phyloP scores from a whole-genome alignment of 2,329 filamentous ascomycete species.

The Exophiala sideris region DNA sequence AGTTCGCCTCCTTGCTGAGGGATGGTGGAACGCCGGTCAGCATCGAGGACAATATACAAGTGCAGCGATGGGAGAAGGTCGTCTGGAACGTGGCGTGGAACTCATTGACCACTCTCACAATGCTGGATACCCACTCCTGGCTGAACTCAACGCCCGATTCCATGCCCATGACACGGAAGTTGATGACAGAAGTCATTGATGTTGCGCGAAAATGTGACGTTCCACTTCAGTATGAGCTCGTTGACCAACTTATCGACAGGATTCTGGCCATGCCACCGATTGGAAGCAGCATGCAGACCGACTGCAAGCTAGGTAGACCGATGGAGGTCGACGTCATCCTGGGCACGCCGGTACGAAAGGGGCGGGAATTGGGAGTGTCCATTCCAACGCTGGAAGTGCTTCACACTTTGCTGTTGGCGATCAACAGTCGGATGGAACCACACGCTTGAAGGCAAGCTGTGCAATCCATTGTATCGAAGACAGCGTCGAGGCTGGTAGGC shows the following conservation, averaged over 20 bases:
- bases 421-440: constrained; percentile 22
- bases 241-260: constrained; percentile 39
- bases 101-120: constrained; percentile 42
- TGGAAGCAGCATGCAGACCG: constrained; percentile 46
- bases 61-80: constrained; percentile 41
- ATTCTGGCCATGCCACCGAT: constrained; percentile 41
- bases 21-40: constrained; percentile 41
- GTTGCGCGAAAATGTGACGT: constrained; percentile 41
- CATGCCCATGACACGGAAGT: constrained; percentile 35
- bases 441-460: neutral
- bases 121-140: constrained; percentile 43
- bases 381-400: constrained; percentile 41
- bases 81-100: constrained; percentile 45
- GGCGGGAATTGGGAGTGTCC: constrained; percentile 38
- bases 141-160: constrained; percentile 41
- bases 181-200: constrained; percentile 45
- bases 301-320: constrained; percentile 39
- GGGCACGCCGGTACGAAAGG: constrained; percentile 41
- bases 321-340: constrained; percentile 50
- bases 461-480: neutral
- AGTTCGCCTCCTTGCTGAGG: constrained; percentile 42
- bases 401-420: constrained; percentile 29
- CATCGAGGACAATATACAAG: constrained; percentile 36
- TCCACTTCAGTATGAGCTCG: constrained; percentile 35
- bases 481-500: too few species aligned